Base-by-base conservation (phyloP, 1,284 basidiomycete genomes). In the Pseudozyma pruni region DNA sequence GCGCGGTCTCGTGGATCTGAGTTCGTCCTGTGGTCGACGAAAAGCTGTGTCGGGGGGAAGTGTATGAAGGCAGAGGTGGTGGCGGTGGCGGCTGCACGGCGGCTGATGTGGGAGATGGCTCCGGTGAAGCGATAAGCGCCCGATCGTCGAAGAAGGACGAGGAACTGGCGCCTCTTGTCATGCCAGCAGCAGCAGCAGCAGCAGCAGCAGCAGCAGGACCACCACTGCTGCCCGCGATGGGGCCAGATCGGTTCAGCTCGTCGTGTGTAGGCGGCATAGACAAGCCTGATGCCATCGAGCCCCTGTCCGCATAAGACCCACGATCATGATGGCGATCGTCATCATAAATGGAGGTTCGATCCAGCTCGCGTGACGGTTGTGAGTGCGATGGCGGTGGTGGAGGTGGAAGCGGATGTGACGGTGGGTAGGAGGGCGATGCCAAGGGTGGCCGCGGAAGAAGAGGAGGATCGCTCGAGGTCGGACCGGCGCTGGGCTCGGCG, bases 101-200 rank as follows among this genome's bases (percentile, higher is more conserved):
- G 0, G 50, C 43, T 5, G 61, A 40, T 1, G 39, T 46, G 7
- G 66, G 66, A 14, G 64, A 61, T 17, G 64, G 61, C 17, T 61
- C 58, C 17, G 64, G 58, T 3, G 66, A 69, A 11, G 55, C 47
- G 20, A 51, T 58, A 8, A 69, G 17, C 14, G 19, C 16, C 20
- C 54, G 66, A 14, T 59, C 55, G 3, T 47, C 27, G 27, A 69
- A 63, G 48, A 54, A 69, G 25, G 66, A 58, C 3, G 52, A 48
- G 7, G 48, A 42, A 56, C 48, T 52, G 29, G 20, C 16, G 27
- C 46, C 25, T 23, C 51, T 17, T 2, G 46, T 35, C 42, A 51
- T 34, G 35, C 23, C 32, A 23, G 19, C 29, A n/a, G n/a, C n/a
- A n/a, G n/a, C n/a, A n/a, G n/a, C n/a, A n/a, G n/a, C n/a, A n/a